phyloP scores from a whole-genome alignment of 257 asterid genomes.

The Ilex aquifolium region DNA sequence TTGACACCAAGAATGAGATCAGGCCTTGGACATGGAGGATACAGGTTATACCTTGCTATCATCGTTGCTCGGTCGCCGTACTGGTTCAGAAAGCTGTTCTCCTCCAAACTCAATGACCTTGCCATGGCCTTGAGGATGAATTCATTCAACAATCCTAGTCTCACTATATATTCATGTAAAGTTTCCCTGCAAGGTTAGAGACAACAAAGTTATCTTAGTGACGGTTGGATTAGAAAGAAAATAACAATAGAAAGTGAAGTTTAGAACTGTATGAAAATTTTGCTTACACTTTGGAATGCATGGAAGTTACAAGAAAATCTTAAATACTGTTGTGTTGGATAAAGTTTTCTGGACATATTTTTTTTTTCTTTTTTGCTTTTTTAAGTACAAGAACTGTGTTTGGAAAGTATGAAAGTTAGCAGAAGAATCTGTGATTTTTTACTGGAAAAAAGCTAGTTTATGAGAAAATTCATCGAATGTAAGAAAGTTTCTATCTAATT shows the following conservation, averaged over 20 bases:
- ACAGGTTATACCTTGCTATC: constrained; percentile 50
- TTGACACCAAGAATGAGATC: constrained; percentile 52
- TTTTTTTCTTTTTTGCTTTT: too few relatives aligned
- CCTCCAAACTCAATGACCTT: constrained; percentile 34
- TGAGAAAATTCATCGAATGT: too few relatives aligned
- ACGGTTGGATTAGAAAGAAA: too few relatives aligned
- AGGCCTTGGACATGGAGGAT: constrained; percentile 66
- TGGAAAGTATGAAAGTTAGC: too few relatives aligned
- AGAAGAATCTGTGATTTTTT: too few relatives aligned
- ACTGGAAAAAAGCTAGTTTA: too few relatives aligned
- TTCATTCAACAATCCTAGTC: constrained; percentile 12
- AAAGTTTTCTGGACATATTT: too few relatives aligned
- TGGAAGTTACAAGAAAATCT: background rate
- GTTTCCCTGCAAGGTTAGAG: constrained; percentile 22
- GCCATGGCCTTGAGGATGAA: constrained; percentile 45
- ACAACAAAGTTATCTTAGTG: background rate
- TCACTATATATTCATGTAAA: constrained; percentile 29
- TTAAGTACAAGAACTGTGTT: too few relatives aligned
- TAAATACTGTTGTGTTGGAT: too few relatives aligned
- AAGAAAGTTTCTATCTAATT: too few relatives aligned
- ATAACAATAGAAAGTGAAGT: background rate
- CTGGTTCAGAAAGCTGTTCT: constrained; percentile 34
- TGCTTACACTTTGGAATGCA: background rate
- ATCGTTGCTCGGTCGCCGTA: constrained; percentile 31
- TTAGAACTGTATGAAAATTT: background rate